phyloP scores from a whole-genome alignment of 768 basidiomycete species.

The Xerocomellus chrysenteron region DNA sequence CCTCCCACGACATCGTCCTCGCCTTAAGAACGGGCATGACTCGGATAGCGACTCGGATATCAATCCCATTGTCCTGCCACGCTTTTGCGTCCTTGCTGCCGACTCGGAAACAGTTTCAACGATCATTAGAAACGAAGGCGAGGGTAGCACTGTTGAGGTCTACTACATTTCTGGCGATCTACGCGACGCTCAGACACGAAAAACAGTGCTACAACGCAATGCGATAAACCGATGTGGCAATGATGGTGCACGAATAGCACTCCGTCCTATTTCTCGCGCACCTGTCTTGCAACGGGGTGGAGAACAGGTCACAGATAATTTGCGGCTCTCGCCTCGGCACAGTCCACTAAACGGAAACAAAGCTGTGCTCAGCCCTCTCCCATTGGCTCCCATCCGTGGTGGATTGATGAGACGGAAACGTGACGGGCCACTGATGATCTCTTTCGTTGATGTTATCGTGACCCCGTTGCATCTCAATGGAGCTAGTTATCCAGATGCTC shows the following conservation, averaged over 20 bases:
- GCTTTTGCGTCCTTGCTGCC: conserved; percentile 66
- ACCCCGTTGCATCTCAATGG: conserved; percentile 44
- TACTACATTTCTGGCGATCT: conserved; percentile 58
- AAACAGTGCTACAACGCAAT: conserved; percentile 61
- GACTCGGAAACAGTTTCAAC: conserved; percentile 60
- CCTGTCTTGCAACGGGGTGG: conserved; percentile 18
- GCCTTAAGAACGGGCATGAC: conserved; percentile 23
- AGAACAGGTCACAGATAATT: conserved; percentile 22
- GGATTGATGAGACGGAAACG: conserved; percentile 41
- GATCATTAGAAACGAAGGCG: conserved; percentile 59
- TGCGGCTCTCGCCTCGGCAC: conserved; percentile 18
- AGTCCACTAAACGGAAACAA: conserved; percentile 23
- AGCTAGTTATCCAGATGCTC: conserved; percentile 39
- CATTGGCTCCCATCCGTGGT: conserved; percentile 22
- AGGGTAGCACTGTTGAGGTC: conserved; percentile 56
- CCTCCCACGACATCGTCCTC: conserved; percentile 40
- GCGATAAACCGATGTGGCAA: conserved; percentile 59
- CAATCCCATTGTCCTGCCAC: conserved; percentile 60
- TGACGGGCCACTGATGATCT: conserved; percentile 61
- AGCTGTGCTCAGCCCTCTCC: conserved; percentile 9
- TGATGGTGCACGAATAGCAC: conserved; percentile 57
- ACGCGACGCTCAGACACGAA: conserved; percentile 59
- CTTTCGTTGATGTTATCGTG: conserved; percentile 52
- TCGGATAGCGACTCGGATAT: conserved; percentile 35
- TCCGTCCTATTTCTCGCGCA: conserved; percentile 41